Base-by-base conservation (phyloP, 768 basidiomycete genomes). In the Termitomyces sp. region DNA sequence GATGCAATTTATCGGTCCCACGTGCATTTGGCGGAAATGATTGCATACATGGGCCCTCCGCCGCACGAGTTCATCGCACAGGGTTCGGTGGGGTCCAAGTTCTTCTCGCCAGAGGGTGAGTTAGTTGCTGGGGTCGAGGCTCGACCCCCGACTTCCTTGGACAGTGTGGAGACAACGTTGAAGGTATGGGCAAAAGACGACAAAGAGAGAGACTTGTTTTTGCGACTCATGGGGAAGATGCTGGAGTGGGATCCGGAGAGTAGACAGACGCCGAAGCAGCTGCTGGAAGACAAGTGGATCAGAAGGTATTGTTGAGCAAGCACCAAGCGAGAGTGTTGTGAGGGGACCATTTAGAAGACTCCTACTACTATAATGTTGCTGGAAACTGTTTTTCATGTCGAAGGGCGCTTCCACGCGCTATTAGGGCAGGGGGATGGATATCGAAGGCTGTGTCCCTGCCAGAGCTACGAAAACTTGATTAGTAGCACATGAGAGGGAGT, bases 181-280 rank as follows among this genome's bases (percentile, higher is more conserved):
- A 24, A 9, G 9, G 2, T 2, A 20, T 49, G 48, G 48, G 34
- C 37, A 18, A 9, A 15, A 22, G 48, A 59, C 7, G 54, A 31
- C 3, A 37, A 59, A 7, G 46, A 56, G 6, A 59, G 52, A 22
- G 29, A 53, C 10, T 29, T 29, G 15, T 59, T 59, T 50, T 15
- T 59, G 16, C 20, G n/a, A 4, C 29, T 59, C 8, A 42, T 59
- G 42, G 20, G 29, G 28, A 59, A 59, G 36, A 59, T 59, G 58
- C 22, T 59, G 18, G 24, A 48, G 26, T 59, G 58, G 54, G 31
- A 59, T 18, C 58, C 58, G 1, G 20, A 56, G 31, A n/a, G 41
- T 13, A 24, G 58, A 26, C 16, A 29, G 29, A 59, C 42, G 6
- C 18, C 54, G 2, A 49, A 24, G 29, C 34, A 59, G 36, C 42